phyloP scores from a whole-genome alignment of 2,329 filamentous ascomycete genomes.

The Botrytis cinerea region DNA sequence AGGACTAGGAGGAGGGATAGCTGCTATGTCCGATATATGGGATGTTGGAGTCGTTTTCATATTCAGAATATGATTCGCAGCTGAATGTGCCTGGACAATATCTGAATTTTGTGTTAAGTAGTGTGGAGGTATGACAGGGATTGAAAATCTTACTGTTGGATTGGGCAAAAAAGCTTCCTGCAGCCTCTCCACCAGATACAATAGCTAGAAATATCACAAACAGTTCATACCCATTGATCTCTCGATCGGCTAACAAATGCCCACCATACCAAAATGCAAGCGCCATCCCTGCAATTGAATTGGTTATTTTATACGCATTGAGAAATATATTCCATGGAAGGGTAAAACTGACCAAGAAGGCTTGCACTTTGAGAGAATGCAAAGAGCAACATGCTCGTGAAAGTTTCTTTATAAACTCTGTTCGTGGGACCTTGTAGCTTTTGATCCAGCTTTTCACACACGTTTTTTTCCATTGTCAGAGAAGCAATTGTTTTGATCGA shows the following conservation, averaged over 20 bases:
- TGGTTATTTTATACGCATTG: not conserved
- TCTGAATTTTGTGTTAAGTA: not conserved
- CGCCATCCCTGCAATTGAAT: slow-evolving; percentile 47
- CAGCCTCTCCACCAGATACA: slow-evolving; percentile 37
- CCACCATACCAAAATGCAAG: slow-evolving; percentile 60
- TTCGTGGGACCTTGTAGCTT: not conserved
- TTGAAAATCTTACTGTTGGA: not conserved
- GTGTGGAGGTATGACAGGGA: not conserved
- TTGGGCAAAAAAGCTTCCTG: slow-evolving; percentile 16
- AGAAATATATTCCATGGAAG: not conserved
- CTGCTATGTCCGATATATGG: not conserved
- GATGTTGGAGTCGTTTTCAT: not conserved
- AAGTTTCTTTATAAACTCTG: not conserved
- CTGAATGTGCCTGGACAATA: not conserved
- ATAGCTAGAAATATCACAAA: slow-evolving; percentile 54
- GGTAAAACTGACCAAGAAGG: slow-evolving; percentile 6
- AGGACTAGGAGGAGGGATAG: not conserved
- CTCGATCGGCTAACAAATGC: slow-evolving; percentile 43
- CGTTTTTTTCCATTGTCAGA: not conserved
- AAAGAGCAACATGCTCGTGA: not conserved
- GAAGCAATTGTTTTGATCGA: not conserved
- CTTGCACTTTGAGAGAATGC: slow-evolving; percentile 16
- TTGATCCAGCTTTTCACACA: not conserved
- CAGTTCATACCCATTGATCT: slow-evolving; percentile 48
- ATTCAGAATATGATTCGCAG: slow-evolving; percentile 3